Base-by-base conservation (phyloP, 2,329 filamentous ascomycete genomes). In the Trichoderma gracile region DNA sequence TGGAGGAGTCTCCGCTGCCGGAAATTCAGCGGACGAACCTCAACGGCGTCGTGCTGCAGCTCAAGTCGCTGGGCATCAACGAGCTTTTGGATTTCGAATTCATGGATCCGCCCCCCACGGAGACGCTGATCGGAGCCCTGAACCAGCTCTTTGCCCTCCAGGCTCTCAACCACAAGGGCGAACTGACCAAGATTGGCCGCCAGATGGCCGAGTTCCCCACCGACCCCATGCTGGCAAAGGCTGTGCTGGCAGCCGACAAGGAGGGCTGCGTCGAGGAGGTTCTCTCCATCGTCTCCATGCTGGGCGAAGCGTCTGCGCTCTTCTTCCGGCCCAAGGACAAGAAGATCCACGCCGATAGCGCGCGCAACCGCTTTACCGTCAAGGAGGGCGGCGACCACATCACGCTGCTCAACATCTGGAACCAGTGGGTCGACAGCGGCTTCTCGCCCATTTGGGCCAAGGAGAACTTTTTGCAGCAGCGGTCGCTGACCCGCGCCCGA, bases 251-350 rank as follows among this genome's bases (percentile, higher is more conserved):
- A 0, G 92, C 94, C 0, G 91, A 95, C 76, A 90, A 92, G 70
- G 90, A 94, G 69, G 91, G 91, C n/a, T 97, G 94, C 71, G 92
- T 97, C 0, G 92, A 96, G 66, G 95, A 99, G 77, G 87, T 98
- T 0, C 81, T 99, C 17, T 93, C 91, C 0, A 92, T 98, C 55
- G 92, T 98, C n/a, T 88, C 93, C 47, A 97, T 98, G 91, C 84
- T 98, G 0, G 88, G 90, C 66, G 95, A 98, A 78, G 87, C 91
- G 1, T 92, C 89, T 4, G 89, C 93, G 0, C 84, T 99, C 5
- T 99, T 97, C 81, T 96, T 96, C 83, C 85, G 93, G 0, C 93
- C 95, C 21, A 97, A 97, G 74, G 93, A 99, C 78, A 97, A 98
- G 81, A 97, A 97, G 76, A 89, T 97, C 30, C 92, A 97, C 72